Evolutionary conservation across 148 eudicot genomes (phyloP), one percentile per base, ranked within the genome.

Genomic region (Rhododendron ferrugineum): DNA sequence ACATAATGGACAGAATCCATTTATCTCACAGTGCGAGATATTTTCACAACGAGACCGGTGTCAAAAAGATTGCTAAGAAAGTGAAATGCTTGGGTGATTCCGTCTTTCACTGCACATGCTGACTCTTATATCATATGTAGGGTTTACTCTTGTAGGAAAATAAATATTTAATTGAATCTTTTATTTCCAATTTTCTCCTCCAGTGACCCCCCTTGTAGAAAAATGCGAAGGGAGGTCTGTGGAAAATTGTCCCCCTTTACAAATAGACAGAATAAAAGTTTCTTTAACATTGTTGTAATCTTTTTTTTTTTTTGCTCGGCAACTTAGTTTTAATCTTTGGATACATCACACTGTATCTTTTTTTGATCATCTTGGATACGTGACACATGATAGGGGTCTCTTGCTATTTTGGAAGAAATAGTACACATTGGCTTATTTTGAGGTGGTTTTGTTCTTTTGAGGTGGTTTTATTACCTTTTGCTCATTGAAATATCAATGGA

Each of bases 71-170:
- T 9, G 88, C 90, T 2, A 80, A 47, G 52, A 95, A 92, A 86
- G 83, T 87, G 44, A 91, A 83, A 87, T 95, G 99, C 88, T 93
- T 93, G 42, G 89, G 94, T 64, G 89, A 90, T 88, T 91, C 98
- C 1, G 93, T 93, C 56, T 92, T 97, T 37, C 87, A 89, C 77
- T 97, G 98, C 88, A 87, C 98, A 7, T 93, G 99, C 87, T 97
- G 81, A 92, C 60, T 30, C 75, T 30, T 70, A 1, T 68, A 3
- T 70, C 30, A 22, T 78, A 58, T 76, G 85, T 56, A 75, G 42
- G 47, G 16, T 44, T 76, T 86, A 22, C 50, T 30, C 15, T 32
- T 56, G 79, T 83, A 73, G 32, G 49, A 14, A 28, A 30, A 28
- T 15, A 30, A 70, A 13, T 4, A 30, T 70, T 30, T 4, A 47